These are phyloP conservation scores for Annulohypoxylon truncatum DNA, from an alignment of 2,329 filamentous ascomycete genomes.

Conservation along the genomic window DNA sequence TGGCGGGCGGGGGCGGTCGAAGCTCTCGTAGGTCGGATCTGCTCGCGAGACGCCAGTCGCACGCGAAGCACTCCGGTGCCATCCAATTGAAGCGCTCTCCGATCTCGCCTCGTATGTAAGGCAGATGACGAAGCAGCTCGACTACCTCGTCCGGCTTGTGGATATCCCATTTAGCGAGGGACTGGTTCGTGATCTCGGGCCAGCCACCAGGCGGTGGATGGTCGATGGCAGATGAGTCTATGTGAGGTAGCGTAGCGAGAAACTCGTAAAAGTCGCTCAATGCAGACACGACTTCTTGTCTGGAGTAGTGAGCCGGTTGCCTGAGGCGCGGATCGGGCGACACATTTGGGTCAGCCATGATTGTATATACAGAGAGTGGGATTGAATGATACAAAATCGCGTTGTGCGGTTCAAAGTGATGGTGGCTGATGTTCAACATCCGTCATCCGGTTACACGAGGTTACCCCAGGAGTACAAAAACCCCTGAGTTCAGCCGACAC, in stretches of 20 bases:
- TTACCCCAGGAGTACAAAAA: too few species aligned
- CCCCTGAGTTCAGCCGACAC: too few species aligned
- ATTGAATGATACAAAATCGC: too few species aligned
- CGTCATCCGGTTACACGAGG: too few species aligned
- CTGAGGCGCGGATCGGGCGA: conserved; percentile 7
- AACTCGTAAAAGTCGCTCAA: conserved; percentile 6
- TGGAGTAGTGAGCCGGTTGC: background rate
- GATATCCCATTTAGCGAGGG: background rate
- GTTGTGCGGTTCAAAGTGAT: too few species aligned
- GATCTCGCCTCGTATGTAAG: conserved; percentile 3
- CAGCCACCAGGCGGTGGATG: conserved; percentile 3
- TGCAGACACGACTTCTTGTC: conserved; percentile 1
- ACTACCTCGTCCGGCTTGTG: background rate
- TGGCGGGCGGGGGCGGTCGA: too few species aligned
- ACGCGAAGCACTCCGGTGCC: conserved; percentile 6
- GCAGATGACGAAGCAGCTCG: conserved; percentile 10
- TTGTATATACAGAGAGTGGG: background rate
- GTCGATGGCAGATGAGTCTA: background rate
- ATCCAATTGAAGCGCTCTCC: conserved; percentile 8
- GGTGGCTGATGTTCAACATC: too few species aligned
- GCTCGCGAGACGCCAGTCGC: conserved; percentile 10
- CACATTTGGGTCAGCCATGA: background rate
- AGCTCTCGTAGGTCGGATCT: too few species aligned
- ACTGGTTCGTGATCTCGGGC: conserved; percentile 6
- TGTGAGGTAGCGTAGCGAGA: conserved; percentile 7